Conservation (phyloP, 164 flowering plant species). For the Tetrastigma voinierianum region DNA sequence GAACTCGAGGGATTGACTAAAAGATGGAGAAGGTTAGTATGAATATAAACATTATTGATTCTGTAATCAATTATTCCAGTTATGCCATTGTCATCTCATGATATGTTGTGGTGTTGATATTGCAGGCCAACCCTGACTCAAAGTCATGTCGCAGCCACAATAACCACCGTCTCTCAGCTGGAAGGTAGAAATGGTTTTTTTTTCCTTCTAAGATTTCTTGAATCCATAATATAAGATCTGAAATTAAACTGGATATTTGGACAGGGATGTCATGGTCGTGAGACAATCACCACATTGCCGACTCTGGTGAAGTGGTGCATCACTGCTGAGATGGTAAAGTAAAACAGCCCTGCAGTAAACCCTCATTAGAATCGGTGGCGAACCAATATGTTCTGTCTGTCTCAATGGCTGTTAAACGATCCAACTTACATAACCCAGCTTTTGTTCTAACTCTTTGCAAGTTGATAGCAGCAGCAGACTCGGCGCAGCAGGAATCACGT, state of each 20-base stretch:
- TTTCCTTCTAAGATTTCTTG: not conserved
- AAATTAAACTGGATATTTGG: slow-evolving; percentile 5
- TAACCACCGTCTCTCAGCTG: slow-evolving; percentile 78
- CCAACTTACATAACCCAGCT: not conserved
- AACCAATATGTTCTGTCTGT: not conserved
- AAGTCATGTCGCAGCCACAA: slow-evolving; percentile 83
- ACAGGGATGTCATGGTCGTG: slow-evolving; percentile 91
- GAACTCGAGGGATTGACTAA: slow-evolving; percentile 79
- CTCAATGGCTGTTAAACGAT: no score
- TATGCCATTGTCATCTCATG: not conserved
- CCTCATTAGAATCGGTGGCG: not conserved
- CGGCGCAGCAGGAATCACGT: slow-evolving; percentile 91
- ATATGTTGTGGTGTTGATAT: not conserved
- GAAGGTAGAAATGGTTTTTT: slow-evolving; percentile 41
- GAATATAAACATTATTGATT: not conserved
- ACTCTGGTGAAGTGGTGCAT: slow-evolving; percentile 89
- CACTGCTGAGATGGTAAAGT: slow-evolving; percentile 86
- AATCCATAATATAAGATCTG: not conserved
- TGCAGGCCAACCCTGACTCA: slow-evolving; percentile 62
- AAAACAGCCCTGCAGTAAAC: not conserved
- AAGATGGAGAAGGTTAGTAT: slow-evolving; percentile 57
- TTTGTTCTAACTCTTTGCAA: slow-evolving; percentile 40
- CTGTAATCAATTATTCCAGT: not conserved
- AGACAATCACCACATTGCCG: slow-evolving; percentile 80
- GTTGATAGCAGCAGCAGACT: slow-evolving; percentile 61